A percentile compares a stretch with the other conserved stretches of the same genome.
Evolutionary conservation across 2,329 filamentous ascomycete species (phyloP).

Genomic region (Fusarium sororula): DNA sequence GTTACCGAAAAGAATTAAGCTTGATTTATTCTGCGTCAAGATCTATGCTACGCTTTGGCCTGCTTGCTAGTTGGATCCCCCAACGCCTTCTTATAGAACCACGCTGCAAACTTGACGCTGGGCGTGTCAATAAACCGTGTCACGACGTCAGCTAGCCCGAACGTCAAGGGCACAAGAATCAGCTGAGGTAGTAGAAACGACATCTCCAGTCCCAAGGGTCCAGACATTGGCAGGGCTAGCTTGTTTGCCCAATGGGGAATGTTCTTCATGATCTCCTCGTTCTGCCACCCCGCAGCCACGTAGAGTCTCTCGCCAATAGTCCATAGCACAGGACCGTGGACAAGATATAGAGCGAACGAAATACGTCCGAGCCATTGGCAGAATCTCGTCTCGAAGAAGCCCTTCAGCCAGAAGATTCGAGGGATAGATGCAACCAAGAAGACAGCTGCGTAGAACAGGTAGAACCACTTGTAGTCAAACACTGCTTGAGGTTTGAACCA

Average conservation of each 20-base stretch:
- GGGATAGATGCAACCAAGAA: constrained; percentile 65
- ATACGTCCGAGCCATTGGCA: constrained; percentile 71
- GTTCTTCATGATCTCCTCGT: constrained; percentile 57
- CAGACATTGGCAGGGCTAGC: constrained; percentile 62
- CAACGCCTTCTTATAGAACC: constrained; percentile 63
- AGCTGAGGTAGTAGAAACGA: constrained; percentile 68
- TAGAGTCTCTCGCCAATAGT: constrained; percentile 71
- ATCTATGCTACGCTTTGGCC: constrained; percentile 19
- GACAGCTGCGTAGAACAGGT: constrained; percentile 67
- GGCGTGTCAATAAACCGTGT: constrained; percentile 68
- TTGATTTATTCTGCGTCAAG: constrained; percentile 14
- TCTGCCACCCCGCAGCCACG: constrained; percentile 65
- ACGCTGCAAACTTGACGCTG: constrained; percentile 64
- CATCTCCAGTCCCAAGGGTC: constrained; percentile 69
- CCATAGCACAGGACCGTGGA: constrained; percentile 70
- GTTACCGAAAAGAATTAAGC: constrained; percentile 16
- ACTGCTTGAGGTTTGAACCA: constrained; percentile 72
- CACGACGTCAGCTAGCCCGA: constrained; percentile 66
- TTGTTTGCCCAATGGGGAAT: constrained; percentile 66
- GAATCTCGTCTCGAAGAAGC: constrained; percentile 66
- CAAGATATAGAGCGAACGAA: constrained; percentile 70
- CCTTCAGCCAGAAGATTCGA: constrained; percentile 65
- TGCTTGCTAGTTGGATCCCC: constrained; percentile 26
- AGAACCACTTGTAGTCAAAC: constrained; percentile 75
- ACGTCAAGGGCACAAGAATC: constrained; percentile 66